phyloP scores from a whole-genome alignment of 805 yeast species.

The Brettanomyces sp. region DNA sequence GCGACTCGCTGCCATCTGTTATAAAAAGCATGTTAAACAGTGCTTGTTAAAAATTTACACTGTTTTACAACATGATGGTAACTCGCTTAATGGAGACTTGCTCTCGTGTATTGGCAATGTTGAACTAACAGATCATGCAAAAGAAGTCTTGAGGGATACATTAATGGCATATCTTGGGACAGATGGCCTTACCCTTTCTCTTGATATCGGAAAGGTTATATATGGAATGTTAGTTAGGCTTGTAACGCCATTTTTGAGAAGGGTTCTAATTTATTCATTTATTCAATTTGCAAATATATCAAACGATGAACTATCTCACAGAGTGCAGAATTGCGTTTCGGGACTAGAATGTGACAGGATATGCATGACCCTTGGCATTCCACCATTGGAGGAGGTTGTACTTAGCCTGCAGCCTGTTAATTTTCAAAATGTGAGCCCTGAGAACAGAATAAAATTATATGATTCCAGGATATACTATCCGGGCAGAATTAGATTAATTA shows the following conservation, averaged over 20 bases:
- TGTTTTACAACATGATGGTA: conserved; percentile 4
- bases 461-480: conserved; percentile 45
- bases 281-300: conserved; percentile 32
- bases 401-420: conserved; percentile 8
- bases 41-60: conserved; percentile 20
- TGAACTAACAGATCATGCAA: conserved; percentile 1
- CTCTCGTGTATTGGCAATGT: conserved; percentile 1
- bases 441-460: conserved; percentile 6
- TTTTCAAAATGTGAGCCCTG: conserved; percentile 4
- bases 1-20: conserved; percentile 39
- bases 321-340: conserved; percentile 2
- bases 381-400: conserved; percentile 25
- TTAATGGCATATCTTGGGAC: conserved; percentile 17
- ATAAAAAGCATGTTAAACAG: conserved; percentile 45
- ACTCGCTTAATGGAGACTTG: background rate
- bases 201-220: conserved; percentile 30
- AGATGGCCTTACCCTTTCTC: conserved; percentile 8
- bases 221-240: conserved; percentile 48
- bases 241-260: conserved; percentile 56
- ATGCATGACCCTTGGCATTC: conserved; percentile 39
- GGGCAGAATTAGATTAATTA: conserved; percentile 48
- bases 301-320: background rate
- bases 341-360: conserved; percentile 46
- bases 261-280: conserved; percentile 46
- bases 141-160: conserved; percentile 9